phyloP scores from a whole-genome alignment of 2,329 filamentous ascomycete genomes.

The Coniochaeta sp. region DNA sequence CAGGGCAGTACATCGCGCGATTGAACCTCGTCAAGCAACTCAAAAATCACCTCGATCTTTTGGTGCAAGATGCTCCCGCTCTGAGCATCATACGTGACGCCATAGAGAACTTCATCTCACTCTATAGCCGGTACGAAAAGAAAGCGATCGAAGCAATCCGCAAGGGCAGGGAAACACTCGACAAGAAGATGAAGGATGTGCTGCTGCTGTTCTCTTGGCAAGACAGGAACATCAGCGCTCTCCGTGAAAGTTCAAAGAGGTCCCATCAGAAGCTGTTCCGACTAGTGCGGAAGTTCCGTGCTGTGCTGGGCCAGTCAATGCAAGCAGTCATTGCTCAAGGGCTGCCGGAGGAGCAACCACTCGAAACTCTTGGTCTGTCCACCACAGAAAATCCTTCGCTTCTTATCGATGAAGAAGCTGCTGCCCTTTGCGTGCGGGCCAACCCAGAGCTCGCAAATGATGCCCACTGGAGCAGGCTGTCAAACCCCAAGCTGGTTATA shows the following conservation, averaged over 20 bases:
- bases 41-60: slow-evolving; percentile 55
- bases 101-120: slow-evolving; percentile 67
- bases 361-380: slow-evolving; percentile 5
- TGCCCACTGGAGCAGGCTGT: slow-evolving; percentile 52
- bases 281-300: slow-evolving; percentile 82
- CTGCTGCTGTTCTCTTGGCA: slow-evolving; percentile 94
- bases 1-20: slow-evolving; percentile 73
- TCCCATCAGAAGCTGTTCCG: slow-evolving; percentile 92
- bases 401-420: slow-evolving; percentile 23
- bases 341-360: slow-evolving; percentile 42
- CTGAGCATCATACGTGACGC: slow-evolving; percentile 55
- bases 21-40: slow-evolving; percentile 62
- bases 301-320: slow-evolving; percentile 68
- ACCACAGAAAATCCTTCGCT: slow-evolving; percentile 11
- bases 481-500: slow-evolving; percentile 61
- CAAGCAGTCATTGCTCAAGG: slow-evolving; percentile 54
- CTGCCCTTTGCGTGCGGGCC: slow-evolving; percentile 22
- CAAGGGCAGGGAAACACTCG: slow-evolving; percentile 64
- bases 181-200: slow-evolving; percentile 91
- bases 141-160: slow-evolving; percentile 57
- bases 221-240: slow-evolving; percentile 86
- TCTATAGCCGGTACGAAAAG: slow-evolving; percentile 65
- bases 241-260: slow-evolving; percentile 80
- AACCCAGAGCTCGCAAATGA: slow-evolving; percentile 29
- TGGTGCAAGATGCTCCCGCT: slow-evolving; percentile 49